These are phyloP conservation scores for Arachis stenosperma DNA, from an alignment of 306 rosid species.

Conservation along the genomic window DNA sequence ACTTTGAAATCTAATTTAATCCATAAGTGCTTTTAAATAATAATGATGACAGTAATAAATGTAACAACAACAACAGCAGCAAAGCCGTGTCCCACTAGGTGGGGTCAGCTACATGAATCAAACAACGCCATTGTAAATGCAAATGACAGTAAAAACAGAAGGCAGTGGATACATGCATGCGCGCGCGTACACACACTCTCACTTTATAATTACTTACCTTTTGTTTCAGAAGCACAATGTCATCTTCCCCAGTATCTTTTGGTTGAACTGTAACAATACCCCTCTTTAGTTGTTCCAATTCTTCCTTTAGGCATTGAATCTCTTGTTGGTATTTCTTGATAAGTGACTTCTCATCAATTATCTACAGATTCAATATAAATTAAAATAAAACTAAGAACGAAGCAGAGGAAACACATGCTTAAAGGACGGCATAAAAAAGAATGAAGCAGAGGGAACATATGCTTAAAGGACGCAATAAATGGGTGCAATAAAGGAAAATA, in stretches of 20 bases:
- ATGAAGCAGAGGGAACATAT: background rate
- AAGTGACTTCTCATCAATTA: constrained; percentile 98
- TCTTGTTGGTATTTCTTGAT: constrained; percentile 96
- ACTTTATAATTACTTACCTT: constrained; percentile 64
- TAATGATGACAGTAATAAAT: background rate
- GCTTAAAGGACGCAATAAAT: constrained; percentile 8
- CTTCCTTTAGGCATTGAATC: constrained; percentile 89
- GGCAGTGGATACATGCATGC: background rate
- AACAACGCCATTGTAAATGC: too few relatives aligned
- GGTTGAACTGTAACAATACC: constrained; percentile 79
- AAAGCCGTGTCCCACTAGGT: too few relatives aligned
- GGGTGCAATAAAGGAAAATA: constrained; percentile 12
- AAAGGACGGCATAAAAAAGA: background rate
- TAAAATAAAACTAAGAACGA: constrained; percentile 5
- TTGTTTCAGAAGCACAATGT: constrained; percentile 82
- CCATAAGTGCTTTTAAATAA: background rate
- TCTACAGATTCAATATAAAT: constrained; percentile 58
- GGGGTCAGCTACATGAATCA: too few relatives aligned
- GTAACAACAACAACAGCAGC: too few relatives aligned
- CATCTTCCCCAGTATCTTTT: constrained; percentile 68
- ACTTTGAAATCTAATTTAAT: constrained; percentile 20
- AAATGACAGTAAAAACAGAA: background rate
- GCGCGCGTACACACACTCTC: too few relatives aligned
- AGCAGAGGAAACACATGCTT: background rate
- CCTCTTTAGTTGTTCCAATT: constrained; percentile 82